Percentiles rank a stretch among this genome's conserved stretches.
These are phyloP conservation scores for Starmerella gropengiesseri DNA, from an alignment of 805 yeast genomes.

Conservation along the genomic window DNA sequence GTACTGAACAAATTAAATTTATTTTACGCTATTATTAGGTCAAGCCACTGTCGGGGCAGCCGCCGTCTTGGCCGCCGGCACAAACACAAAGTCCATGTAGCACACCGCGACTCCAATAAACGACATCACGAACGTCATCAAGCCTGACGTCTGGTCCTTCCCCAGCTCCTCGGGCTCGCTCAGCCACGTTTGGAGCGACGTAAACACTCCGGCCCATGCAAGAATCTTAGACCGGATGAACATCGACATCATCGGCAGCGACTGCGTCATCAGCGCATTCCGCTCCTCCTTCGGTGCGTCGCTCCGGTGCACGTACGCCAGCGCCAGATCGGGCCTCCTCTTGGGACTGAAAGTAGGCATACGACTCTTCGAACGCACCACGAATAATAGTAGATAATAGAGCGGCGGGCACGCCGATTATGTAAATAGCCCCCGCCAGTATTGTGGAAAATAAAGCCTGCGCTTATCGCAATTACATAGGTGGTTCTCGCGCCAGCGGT, in stretches of 20 bases:
- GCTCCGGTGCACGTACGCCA: constrained; percentile 27
- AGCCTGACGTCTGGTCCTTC: constrained; percentile 25
- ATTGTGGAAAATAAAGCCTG: too few species aligned
- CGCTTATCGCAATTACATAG: too few species aligned
- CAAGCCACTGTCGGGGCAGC: neutral
- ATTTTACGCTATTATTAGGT: too few species aligned
- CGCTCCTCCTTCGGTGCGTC: constrained; percentile 20
- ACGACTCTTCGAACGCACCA: neutral
- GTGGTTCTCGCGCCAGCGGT: too few species aligned
- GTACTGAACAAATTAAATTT: too few species aligned
- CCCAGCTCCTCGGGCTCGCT: constrained; percentile 26
- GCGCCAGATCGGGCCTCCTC: constrained; percentile 27
- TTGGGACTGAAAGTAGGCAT: constrained; percentile 10
- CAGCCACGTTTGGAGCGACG: constrained; percentile 29
- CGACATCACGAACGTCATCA: constrained; percentile 26
- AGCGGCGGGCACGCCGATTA: too few species aligned
- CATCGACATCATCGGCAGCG: constrained; percentile 33
- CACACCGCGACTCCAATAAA: constrained; percentile 28
- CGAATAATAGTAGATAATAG: neutral
- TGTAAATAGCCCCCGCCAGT: too few species aligned
- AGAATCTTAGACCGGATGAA: constrained; percentile 31
- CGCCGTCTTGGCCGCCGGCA: constrained; percentile 16
- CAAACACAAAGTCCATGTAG: constrained; percentile 30
- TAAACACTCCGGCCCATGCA: constrained; percentile 32
- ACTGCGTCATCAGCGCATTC: constrained; percentile 22